These are phyloP conservation scores for Pichia terricola DNA, from an alignment of 1,139 yeast genomes.

Conservation along the genomic window DNA sequence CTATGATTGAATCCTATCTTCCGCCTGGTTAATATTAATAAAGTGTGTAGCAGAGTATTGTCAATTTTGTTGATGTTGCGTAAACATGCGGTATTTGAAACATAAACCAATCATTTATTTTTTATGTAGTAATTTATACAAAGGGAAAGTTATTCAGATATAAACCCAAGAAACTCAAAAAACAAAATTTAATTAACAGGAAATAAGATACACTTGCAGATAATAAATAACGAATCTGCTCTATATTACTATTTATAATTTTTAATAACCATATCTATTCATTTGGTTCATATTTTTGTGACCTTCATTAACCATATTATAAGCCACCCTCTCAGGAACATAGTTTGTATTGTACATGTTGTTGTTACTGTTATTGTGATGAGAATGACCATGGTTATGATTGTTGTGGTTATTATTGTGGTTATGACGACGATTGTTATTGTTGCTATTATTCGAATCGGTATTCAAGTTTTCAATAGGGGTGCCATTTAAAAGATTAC, in stretches of 20 bases:
- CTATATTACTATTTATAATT: constrained; percentile 3
- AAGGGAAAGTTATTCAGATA: no score
- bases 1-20: no score
- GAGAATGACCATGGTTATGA: constrained; percentile 1
- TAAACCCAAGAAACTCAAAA: no score
- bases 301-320: neutral
- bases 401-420: neutral
- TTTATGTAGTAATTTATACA: no score
- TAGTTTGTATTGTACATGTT: neutral
- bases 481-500: neutral
- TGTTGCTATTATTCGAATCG: neutral
- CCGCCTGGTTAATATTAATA: no score
- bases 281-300: constrained; percentile 2
- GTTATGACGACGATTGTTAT: neutral
- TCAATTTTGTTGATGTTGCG: no score
- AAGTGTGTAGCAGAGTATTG: no score
- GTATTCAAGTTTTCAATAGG: neutral
- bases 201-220: constrained; percentile 9
- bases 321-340: neutral
- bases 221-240: neutral
- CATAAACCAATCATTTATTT: no score
- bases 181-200: constrained; percentile 1
- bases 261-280: constrained; percentile 4
- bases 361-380: neutral
- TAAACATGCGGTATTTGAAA: no score